These are phyloP conservation scores for Leishmania braziliensis DNA, from an alignment of 208 protist genomes.

Conservation along the genomic window DNA sequence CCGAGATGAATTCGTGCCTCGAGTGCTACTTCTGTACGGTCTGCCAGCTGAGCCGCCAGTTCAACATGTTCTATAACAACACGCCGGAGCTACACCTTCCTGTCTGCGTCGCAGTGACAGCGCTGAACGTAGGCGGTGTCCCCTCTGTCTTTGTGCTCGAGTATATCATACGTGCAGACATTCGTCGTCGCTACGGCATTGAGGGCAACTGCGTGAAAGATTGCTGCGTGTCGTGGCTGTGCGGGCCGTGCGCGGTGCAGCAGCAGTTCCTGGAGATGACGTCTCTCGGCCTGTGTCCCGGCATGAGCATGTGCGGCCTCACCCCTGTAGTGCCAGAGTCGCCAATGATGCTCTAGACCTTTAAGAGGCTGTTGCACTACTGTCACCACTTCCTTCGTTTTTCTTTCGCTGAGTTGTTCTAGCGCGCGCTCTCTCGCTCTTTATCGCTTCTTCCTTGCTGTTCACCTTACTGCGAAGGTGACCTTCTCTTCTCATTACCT, in stretches of 20 bases:
- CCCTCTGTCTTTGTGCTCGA: constrained; percentile 14
- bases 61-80: constrained; percentile 45
- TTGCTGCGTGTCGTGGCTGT: constrained; percentile 38
- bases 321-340: constrained; percentile 6
- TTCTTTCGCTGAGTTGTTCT: neutral
- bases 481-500: neutral
- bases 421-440: neutral
- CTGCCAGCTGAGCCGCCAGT: constrained; percentile 46
- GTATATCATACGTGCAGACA: constrained; percentile 12
- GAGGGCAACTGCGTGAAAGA: constrained; percentile 14
- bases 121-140: constrained; percentile 5
- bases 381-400: too few relatives aligned
- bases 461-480: neutral
- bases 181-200: constrained; percentile 35
- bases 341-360: constrained; percentile 26
- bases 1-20: constrained; percentile 36
- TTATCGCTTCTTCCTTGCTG: neutral
- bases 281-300: constrained; percentile 45
- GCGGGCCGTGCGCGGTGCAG: constrained; percentile 40
- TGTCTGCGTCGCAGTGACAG: constrained; percentile 3
- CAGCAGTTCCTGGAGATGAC: constrained; percentile 71
- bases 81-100: constrained; percentile 22
- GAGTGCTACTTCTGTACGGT: constrained; percentile 33
- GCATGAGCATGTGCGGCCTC: constrained; percentile 39
- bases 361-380: neutral